phyloP scores from a whole-genome alignment of 805 yeast species.

The Wickerhamiella azyma region DNA sequence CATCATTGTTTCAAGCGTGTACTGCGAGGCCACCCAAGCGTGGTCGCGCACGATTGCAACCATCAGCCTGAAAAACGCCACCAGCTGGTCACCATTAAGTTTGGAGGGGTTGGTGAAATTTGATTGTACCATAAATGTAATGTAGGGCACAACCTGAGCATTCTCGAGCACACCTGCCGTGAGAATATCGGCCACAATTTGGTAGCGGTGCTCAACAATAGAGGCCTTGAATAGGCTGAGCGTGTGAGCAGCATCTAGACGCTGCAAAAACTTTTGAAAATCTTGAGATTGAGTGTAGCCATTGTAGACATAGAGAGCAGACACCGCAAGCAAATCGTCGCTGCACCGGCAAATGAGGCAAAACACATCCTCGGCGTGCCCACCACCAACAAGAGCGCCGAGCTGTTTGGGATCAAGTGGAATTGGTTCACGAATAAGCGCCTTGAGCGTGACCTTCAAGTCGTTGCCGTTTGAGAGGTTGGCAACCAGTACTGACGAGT shows the following conservation, averaged over 20 bases:
- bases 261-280: slow-evolving; percentile 8
- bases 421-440: not conserved
- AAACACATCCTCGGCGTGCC: not conserved
- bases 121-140: slow-evolving; percentile 1
- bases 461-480: not conserved
- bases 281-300: slow-evolving; percentile 6
- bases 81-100: not conserved
- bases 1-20: slow-evolving; percentile 43
- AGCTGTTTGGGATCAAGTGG: not conserved
- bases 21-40: slow-evolving; percentile 51
- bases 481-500: not conserved
- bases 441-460: not conserved
- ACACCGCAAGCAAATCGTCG: slow-evolving; percentile 10
- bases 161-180: not conserved
- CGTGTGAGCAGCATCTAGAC: slow-evolving; percentile 8
- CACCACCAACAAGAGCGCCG: not conserved
- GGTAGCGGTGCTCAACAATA: slow-evolving; percentile 4
- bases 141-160: not conserved
- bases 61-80: slow-evolving; percentile 24
- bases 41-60: slow-evolving; percentile 35
- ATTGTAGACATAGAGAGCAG: slow-evolving; percentile 13
- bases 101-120: not conserved
- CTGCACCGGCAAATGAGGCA: slow-evolving; percentile 3
- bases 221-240: slow-evolving; percentile 7
- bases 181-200: not conserved